Evolutionary conservation across 305 asterid species (phyloP).

Genomic region (Andrographis paniculata): DNA sequence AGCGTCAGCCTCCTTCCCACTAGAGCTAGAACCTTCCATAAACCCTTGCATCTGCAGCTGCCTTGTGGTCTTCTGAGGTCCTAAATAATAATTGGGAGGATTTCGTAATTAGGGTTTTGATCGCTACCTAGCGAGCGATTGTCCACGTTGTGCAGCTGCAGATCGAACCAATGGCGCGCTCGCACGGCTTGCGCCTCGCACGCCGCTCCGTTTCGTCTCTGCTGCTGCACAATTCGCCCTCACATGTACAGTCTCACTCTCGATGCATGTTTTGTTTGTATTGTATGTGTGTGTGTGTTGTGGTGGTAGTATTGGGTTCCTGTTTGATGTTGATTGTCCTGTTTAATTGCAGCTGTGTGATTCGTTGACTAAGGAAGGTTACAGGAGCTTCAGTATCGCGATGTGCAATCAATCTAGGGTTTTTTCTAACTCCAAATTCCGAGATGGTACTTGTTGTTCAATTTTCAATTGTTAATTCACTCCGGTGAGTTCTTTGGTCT

Average conservation of each 20-base stretch:
- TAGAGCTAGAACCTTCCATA: no score
- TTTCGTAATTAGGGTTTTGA: background rate
- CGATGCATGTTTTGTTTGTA: slow-evolving; percentile 17
- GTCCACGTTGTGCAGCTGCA: background rate
- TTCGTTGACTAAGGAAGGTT: slow-evolving; percentile 26
- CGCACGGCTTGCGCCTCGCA: slow-evolving; percentile 55
- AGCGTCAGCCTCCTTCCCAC: no score
- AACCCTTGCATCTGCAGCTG: no score
- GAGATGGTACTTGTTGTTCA: slow-evolving; percentile 35
- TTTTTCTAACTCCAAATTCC: slow-evolving; percentile 26
- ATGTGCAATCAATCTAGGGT: slow-evolving; percentile 31
- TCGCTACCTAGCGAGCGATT: background rate
- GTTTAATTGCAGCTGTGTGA: slow-evolving; percentile 33
- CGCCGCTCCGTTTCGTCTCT: slow-evolving; percentile 46
- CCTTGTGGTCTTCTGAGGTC: no score
- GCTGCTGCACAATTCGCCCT: slow-evolving; percentile 26
- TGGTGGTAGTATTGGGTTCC: slow-evolving; percentile 4
- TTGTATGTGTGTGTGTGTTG: background rate
- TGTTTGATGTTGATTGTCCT: background rate
- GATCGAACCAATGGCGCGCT: slow-evolving; percentile 51
- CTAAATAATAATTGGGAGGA: no score
- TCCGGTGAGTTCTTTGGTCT: slow-evolving; percentile 4
- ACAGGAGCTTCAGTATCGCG: slow-evolving; percentile 38
- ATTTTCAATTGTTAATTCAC: background rate
- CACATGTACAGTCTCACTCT: background rate